These are phyloP conservation scores for Leccinum fallax DNA, from an alignment of 1,284 basidiomycete species.

Conservation along the genomic window DNA sequence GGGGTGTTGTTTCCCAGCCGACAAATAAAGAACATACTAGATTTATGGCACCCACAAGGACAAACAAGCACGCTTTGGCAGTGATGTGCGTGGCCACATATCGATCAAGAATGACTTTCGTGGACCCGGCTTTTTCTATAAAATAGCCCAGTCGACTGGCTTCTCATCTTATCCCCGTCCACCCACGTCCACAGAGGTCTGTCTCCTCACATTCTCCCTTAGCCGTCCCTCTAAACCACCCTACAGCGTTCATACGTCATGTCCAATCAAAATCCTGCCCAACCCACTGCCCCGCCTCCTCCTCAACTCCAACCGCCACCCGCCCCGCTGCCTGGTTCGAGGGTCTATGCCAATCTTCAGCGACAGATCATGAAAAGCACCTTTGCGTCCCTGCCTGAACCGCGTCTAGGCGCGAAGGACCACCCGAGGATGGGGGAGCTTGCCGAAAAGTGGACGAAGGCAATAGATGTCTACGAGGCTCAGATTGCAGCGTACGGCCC, in stretches of 20 bases:
- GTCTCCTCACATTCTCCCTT: not conserved
- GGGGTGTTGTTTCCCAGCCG: constrained; percentile 26
- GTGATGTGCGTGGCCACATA: constrained; percentile 19
- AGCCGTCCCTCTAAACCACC: not conserved
- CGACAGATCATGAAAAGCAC: not conserved
- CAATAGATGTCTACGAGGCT: constrained; percentile 21
- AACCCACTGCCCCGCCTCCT: constrained; percentile 11
- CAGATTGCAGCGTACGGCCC: constrained; percentile 23
- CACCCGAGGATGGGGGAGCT: constrained; percentile 5
- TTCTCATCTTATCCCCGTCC: not conserved
- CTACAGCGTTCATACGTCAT: constrained; percentile 13
- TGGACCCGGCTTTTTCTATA: constrained; percentile 24
- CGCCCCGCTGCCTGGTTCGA: too few species aligned
- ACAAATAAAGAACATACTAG: constrained; percentile 34
- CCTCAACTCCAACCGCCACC: not conserved
- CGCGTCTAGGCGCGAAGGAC: not conserved
- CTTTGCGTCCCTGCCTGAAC: constrained; percentile 23
- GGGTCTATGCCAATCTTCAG: too few species aligned
- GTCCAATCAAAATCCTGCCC: constrained; percentile 11
- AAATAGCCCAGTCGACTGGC: constrained; percentile 16
- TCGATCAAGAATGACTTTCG: constrained; percentile 36
- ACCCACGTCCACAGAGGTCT: constrained; percentile 8
- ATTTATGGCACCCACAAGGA: constrained; percentile 42
- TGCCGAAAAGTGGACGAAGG: constrained; percentile 17
- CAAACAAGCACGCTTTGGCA: constrained; percentile 43